Base-by-base conservation (phyloP, 2,329 filamentous ascomycete species). In the Ophiocordyceps polyrhachis-furcata region DNA sequence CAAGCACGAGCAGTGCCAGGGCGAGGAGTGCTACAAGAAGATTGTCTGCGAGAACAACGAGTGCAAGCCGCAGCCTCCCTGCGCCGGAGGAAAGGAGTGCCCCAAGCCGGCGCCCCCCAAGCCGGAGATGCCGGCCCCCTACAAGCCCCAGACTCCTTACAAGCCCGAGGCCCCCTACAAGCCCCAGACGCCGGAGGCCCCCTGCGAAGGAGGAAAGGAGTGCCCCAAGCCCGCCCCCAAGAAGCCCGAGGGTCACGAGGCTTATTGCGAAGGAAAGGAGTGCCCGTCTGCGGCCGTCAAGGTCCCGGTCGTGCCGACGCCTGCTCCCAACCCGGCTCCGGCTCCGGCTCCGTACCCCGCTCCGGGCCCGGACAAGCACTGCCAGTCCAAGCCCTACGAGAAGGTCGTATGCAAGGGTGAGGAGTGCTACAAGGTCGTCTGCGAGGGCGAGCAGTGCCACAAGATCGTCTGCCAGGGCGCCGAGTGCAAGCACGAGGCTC, bases 11-110 rank as follows among this genome's bases (percentile, higher is more conserved):
- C 45, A 47, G 19, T 62, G 59, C 52, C 42, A 49, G 6, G 53
- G 54, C 48, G 48, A 51, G 17, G 48, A 57, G 29, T 63, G 61
- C 59, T 46, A 54, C 52, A 43, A 49, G 28, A 53, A 56, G 49
- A 43, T 57, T 11, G 49, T 50, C 41, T 59, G 58, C 56, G 44
- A 53, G 32, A 45, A 49, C 13, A 45, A 54, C 2, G 43, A 51
- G 40, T 62, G 58, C 53, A 41, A 45, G n/a, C 46, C 51, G 2
- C 50, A 51, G 5, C 46, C 49, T 37, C 47, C 45, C 42, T 55
- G 53, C 49, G 7, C 12, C 7, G 19, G 47, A 7, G 19, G 47
- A 7, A 51, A 47, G 43, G 31, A 46, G 15, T 49, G 50, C 48
- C 49, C 51, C 42, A 45, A 45, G 15, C 46, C 49, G 35, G 42